Conservation (phyloP, 1,284 basidiomycete genomes). For the Marasmius sp. region DNA sequence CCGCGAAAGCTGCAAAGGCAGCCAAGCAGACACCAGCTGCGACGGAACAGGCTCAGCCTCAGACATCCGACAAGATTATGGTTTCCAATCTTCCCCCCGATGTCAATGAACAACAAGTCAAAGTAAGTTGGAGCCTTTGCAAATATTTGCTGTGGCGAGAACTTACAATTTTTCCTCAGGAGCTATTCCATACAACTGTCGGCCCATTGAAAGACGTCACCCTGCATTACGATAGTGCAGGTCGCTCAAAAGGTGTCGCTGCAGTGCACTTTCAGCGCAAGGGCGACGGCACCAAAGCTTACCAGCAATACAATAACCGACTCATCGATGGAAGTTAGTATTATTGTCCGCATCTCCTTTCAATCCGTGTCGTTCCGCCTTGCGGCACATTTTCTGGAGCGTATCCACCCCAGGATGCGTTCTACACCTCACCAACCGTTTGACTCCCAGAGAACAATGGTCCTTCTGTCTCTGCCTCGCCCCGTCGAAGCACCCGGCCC, state of each 20-base stretch:
- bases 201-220: constrained; percentile 84
- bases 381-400: background rate
- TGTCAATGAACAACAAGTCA: constrained; percentile 92
- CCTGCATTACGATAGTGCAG: constrained; percentile 83
- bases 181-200: constrained; percentile 90
- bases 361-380: constrained; percentile 33
- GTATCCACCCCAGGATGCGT: background rate
- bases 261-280: constrained; percentile 85
- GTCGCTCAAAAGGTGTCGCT: constrained; percentile 89
- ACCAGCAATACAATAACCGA: constrained; percentile 94
- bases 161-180: constrained; percentile 48
- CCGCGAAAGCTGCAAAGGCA: background rate
- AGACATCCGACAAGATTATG: constrained; percentile 84
- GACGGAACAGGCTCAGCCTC: constrained; percentile 33
- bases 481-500: background rate
- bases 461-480: constrained; percentile 35
- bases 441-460: constrained; percentile 34
- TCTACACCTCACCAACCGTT: constrained; percentile 15
- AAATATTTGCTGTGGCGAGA: background rate
- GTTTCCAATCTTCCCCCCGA: constrained; percentile 95
- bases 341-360: constrained; percentile 45
- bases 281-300: constrained; percentile 92
- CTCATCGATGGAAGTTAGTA: constrained; percentile 99
- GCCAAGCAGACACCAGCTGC: constrained; percentile 50
- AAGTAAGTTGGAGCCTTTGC: constrained; percentile 52